Evolutionary conservation across 345 rosid genomes (phyloP).

Genomic region (Streptanthus diversifolius): DNA sequence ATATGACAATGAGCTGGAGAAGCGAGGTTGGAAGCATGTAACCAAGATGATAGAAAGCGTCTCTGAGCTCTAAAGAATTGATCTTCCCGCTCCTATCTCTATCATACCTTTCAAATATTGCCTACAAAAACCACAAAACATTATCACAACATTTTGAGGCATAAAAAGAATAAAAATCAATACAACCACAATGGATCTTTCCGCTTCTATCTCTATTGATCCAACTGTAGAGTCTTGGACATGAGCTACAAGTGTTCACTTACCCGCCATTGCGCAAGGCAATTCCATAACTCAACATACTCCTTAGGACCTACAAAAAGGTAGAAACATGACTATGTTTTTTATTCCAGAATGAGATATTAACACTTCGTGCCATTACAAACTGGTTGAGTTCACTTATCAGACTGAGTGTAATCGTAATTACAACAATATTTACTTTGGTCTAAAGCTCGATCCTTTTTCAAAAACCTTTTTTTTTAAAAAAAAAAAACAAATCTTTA

Average conservation of each 20-base stretch:
- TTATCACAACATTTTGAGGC: neutral
- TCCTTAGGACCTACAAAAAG: conserved; percentile 48
- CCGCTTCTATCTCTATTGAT: too few relatives aligned
- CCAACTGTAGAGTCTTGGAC: neutral
- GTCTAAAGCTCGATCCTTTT: neutral
- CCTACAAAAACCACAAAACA: conserved; percentile 34
- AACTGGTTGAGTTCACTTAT: neutral
- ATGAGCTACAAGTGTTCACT: conserved; percentile 23
- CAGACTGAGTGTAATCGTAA: too few relatives aligned
- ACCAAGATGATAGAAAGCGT: conserved; percentile 59
- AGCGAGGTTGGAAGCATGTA: conserved; percentile 60
- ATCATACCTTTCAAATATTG: conserved; percentile 59
- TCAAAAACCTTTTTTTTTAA: neutral
- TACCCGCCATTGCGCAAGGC: conserved; percentile 70
- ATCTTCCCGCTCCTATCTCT: conserved; percentile 64
- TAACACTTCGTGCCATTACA: neutral
- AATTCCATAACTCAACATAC: conserved; percentile 62
- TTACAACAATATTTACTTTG: neutral
- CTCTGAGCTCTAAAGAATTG: conserved; percentile 52
- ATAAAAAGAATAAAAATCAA: too few relatives aligned
- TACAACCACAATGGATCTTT: too few relatives aligned
- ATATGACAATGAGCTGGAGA: conserved; percentile 46
- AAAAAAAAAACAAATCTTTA: too few relatives aligned
- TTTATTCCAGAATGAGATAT: neutral
- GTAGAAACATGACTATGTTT: neutral